Evolutionary conservation across 148 eudicot species (phyloP).

Genomic region (Rhododendron griersonianum): DNA sequence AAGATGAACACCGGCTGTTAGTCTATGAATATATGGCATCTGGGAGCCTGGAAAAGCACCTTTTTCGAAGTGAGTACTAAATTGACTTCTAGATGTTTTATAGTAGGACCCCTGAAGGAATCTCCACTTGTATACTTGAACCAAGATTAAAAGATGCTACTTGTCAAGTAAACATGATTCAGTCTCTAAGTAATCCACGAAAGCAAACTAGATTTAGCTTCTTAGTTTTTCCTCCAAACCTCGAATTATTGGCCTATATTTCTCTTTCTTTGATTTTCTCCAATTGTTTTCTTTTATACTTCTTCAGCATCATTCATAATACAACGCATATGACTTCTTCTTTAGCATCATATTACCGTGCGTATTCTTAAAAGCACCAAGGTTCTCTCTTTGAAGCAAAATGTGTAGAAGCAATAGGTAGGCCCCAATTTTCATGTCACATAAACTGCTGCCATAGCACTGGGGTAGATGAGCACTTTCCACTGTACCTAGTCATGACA

Average conservation of each 20-base stretch:
- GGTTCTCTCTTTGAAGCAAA: not conserved
- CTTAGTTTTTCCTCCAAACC: not conserved
- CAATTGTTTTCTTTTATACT: not conserved
- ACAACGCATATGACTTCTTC: not conserved
- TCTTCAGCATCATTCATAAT: not conserved
- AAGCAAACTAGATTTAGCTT: not conserved
- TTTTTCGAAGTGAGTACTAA: slow-evolving; percentile 70
- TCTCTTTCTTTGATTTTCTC: not conserved
- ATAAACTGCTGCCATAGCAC: not conserved
- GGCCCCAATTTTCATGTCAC: not conserved
- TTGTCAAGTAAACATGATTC: not conserved
- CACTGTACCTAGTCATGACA: not conserved
- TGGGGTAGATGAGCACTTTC: not conserved
- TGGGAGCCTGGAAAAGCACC: slow-evolving; percentile 82
- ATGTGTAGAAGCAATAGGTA: not conserved
- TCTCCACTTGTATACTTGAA: not conserved
- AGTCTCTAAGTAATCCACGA: not conserved
- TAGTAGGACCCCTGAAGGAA: not conserved
- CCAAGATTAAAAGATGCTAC: not conserved
- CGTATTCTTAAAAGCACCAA: not conserved
- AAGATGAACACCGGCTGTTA: slow-evolving; percentile 74
- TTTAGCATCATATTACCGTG: not conserved
- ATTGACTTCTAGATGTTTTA: not conserved
- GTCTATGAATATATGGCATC: slow-evolving; percentile 85
- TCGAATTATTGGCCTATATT: no score